Evolutionary conservation across 768 basidiomycete genomes (phyloP).

Genomic region (Amanita fuliginea): DNA sequence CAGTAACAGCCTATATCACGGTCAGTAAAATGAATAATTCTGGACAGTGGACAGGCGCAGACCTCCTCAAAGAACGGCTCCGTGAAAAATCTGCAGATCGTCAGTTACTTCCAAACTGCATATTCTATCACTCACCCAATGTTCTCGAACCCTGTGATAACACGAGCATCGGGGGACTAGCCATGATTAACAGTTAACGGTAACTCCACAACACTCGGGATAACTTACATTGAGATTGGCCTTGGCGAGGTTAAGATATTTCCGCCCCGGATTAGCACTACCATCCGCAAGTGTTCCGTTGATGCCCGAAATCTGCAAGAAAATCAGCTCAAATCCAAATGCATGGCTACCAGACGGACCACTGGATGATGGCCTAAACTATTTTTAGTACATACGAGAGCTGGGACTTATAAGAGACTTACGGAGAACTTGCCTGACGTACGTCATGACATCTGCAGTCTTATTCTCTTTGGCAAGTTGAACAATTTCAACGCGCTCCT

Average conservation of each 20-base stretch:
- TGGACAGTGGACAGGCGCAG: not conserved
- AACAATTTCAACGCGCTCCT: conserved; percentile 29
- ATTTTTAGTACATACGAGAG: not conserved
- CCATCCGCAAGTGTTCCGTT: conserved; percentile 26
- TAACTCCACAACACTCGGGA: not conserved
- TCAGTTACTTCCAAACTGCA: not conserved
- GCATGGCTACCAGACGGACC: conserved; percentile 11
- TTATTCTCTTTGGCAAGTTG: conserved; percentile 13
- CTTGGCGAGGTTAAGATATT: conserved; percentile 23
- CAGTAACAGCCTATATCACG: conserved; percentile 27
- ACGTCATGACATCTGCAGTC: conserved; percentile 23
- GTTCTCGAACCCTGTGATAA: conserved; percentile 21
- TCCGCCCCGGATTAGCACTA: conserved; percentile 19
- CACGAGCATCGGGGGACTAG: conserved; percentile 12
- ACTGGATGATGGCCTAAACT: conserved; percentile 21
- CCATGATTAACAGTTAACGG: conserved; percentile 16
- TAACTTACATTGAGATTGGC: conserved; percentile 30
- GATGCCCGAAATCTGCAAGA: conserved; percentile 26
- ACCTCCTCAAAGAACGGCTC: conserved; percentile 1
- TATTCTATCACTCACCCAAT: conserved; percentile 13
- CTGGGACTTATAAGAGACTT: conserved; percentile 9
- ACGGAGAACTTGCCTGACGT: conserved; percentile 38
- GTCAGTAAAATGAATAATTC: conserved; percentile 1
- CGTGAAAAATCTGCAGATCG: conserved; percentile 6
- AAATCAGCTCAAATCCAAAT: conserved; percentile 1